A percentile compares a stretch with the other conserved stretches of the same genome.
Conservation (phyloP, 2,329 filamentous ascomycete genomes). For the Elsinoe necatrix region DNA sequence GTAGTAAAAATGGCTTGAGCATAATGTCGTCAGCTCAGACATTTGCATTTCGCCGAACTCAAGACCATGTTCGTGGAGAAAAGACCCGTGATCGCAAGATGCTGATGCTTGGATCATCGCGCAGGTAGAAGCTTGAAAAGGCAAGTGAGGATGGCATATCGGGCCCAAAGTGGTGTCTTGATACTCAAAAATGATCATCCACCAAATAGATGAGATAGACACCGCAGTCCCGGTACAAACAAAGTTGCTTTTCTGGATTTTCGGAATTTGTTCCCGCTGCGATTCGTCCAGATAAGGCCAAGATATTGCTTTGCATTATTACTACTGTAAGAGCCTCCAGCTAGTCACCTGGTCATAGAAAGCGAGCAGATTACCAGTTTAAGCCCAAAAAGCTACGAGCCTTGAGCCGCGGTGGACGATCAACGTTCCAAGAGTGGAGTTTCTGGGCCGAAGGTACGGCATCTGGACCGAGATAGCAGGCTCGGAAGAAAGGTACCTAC, state of each 20-base stretch:
- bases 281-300: background rate
- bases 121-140: background rate
- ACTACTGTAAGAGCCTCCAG: background rate
- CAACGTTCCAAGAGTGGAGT: slow-evolving; percentile 4
- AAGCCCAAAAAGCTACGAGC: background rate
- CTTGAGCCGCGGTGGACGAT: background rate
- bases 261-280: background rate
- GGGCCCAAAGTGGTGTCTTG: background rate
- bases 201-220: slow-evolving; percentile 1
- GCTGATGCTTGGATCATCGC: background rate
- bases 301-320: background rate
- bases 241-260: background rate
- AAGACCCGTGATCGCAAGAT: background rate
- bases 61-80: background rate
- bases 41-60: background rate
- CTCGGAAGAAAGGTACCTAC: slow-evolving; percentile 4
- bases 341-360: background rate
- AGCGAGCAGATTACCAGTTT: background rate
- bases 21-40: background rate
- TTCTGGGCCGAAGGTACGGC: background rate
- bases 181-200: background rate
- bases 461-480: slow-evolving; percentile 11
- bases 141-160: background rate
- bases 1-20: background rate
- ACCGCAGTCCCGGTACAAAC: background rate